Evolutionary conservation across 2,329 filamentous ascomycete genomes (phyloP).

Genomic region (Nothomitra cinnamomea): DNA sequence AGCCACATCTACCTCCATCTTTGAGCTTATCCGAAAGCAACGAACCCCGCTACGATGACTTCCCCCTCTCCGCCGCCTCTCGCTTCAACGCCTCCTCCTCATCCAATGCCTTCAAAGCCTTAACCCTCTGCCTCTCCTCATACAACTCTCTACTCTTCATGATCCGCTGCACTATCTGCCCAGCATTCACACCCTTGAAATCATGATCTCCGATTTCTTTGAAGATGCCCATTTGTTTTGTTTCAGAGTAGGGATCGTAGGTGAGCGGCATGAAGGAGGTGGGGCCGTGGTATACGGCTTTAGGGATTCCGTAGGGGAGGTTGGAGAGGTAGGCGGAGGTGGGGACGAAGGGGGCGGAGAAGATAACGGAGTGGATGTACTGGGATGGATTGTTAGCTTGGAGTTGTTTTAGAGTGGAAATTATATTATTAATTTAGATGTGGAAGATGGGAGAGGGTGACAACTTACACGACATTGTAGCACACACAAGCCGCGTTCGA

Average conservation of each 20-base stretch:
- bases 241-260: conserved; percentile 50
- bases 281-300: conserved; percentile 87
- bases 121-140: conserved; percentile 78
- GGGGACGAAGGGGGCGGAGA: conserved; percentile 78
- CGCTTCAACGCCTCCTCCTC: conserved; percentile 40
- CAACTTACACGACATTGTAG: conserved; percentile 69
- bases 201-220: conserved; percentile 57
- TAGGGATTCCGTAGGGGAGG: conserved; percentile 56
- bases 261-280: conserved; percentile 68
- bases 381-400: conserved; percentile 20
- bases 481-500: conserved; percentile 87
- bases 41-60: too few species aligned
- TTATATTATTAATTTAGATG: not conserved
- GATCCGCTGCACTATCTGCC: conserved; percentile 80
- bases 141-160: conserved; percentile 74
- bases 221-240: conserved; percentile 74
- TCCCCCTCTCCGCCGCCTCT: too few species aligned
- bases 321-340: conserved; percentile 59
- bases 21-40: too few species aligned
- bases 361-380: conserved; percentile 78
- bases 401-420: conserved; percentile 6
- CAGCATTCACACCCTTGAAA: conserved; percentile 79
- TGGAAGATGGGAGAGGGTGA: not conserved
- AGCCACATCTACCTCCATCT: too few species aligned
- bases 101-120: conserved; percentile 70